A percentile compares a stretch with the other conserved stretches of the same genome.
Evolutionary conservation across 352 stramenopile species (phyloP).

Genomic region (Blastocystis sp.): DNA sequence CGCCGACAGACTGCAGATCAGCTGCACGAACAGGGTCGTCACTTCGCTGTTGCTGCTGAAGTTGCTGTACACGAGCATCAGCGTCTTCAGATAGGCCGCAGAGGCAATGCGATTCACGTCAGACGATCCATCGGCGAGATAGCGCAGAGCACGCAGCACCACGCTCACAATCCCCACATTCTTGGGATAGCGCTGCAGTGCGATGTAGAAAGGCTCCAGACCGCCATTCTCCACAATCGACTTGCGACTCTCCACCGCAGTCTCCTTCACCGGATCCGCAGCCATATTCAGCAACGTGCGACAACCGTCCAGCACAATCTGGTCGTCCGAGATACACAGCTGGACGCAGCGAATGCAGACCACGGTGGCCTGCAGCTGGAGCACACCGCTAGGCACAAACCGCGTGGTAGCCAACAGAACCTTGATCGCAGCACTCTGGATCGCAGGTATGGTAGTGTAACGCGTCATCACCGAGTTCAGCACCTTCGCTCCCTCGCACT

Average conservation of each 20-base stretch:
- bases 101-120: conserved; percentile 53
- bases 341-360: conserved; percentile 56
- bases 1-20: conserved; percentile 48
- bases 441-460: not conserved
- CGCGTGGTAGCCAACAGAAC: not conserved
- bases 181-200: conserved; percentile 52
- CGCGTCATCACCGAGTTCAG: conserved; percentile 24
- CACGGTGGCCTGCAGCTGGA: conserved; percentile 17
- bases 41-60: conserved; percentile 36
- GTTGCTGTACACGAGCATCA: conserved; percentile 61
- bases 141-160: conserved; percentile 29
- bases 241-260: conserved; percentile 28
- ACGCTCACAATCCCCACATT: conserved; percentile 44
- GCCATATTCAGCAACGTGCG: conserved; percentile 24
- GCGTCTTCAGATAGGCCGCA: conserved; percentile 18
- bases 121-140: conserved; percentile 31
- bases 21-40: conserved; percentile 54
- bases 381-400: not conserved
- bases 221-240: conserved; percentile 7
- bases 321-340: conserved; percentile 52
- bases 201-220: conserved; percentile 47
- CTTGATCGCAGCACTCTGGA: conserved; percentile 55
- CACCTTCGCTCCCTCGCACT: not conserved
- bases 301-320: conserved; percentile 51
- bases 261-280: not conserved